Percentiles rank a stretch among this genome's conserved stretches.
Evolutionary conservation across 805 yeast genomes (phyloP).

Genomic region (Saturnispora zaruensis): DNA sequence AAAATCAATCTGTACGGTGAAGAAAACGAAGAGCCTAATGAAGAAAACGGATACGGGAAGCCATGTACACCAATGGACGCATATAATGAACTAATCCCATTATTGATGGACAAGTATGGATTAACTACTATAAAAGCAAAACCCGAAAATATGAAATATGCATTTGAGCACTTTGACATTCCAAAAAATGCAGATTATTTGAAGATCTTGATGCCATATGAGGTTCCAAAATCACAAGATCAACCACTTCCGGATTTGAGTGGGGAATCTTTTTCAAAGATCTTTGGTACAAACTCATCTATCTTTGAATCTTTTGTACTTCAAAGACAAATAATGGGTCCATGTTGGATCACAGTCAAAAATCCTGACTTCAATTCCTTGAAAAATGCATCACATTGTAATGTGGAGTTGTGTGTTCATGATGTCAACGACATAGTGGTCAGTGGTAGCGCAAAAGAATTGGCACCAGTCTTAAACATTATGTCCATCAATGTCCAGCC

Average conservation of each 20-base stretch:
- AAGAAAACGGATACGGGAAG: conserved; percentile 23
- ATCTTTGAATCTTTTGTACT: conserved; percentile 82
- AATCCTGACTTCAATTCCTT: conserved; percentile 51
- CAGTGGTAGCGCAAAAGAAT: conserved; percentile 29
- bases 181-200: conserved; percentile 77
- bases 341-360: conserved; percentile 84
- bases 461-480: conserved; percentile 63
- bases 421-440: conserved; percentile 43
- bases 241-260: conserved; percentile 51
- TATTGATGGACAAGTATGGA: conserved; percentile 55
- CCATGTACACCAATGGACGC: conserved; percentile 53
- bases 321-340: conserved; percentile 86
- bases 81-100: conserved; percentile 64
- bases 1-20: conserved; percentile 30
- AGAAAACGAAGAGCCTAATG: conserved; percentile 32
- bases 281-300: conserved; percentile 68
- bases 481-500: conserved; percentile 77
- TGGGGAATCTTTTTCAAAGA: conserved; percentile 69
- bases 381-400: conserved; percentile 69
- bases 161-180: conserved; percentile 75
- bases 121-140: conserved; percentile 57
- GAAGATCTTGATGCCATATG: conserved; percentile 66
- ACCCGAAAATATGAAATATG: conserved; percentile 69
- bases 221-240: conserved; percentile 47
- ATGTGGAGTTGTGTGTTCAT: conserved; percentile 57